These are phyloP conservation scores for Alisma plantagoaquatica DNA, from an alignment of 106 monocot species.

Conservation along the genomic window DNA sequence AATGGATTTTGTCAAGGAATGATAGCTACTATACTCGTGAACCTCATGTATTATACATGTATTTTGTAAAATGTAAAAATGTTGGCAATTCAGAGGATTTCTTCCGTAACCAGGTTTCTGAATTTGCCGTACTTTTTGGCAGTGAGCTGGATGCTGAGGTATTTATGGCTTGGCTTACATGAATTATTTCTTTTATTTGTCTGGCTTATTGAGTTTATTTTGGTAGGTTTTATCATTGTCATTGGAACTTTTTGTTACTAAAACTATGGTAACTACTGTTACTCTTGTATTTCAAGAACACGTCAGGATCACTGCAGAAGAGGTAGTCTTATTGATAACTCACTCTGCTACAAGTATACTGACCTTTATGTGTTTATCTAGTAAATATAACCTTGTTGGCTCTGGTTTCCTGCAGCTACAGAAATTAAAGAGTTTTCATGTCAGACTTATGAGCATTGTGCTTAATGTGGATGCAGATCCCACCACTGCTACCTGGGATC, in stretches of 20 bases:
- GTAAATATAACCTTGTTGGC: neutral
- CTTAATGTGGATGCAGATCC: conserved; percentile 99
- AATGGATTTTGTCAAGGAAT: conserved; percentile 79
- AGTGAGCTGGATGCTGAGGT: conserved; percentile 97
- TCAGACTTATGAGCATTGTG: conserved; percentile 98
- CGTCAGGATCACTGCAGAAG: conserved; percentile 32
- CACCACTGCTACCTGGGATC: conserved; percentile 91
- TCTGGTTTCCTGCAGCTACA: neutral
- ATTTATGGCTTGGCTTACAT: neutral
- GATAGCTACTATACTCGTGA: conserved; percentile 24
- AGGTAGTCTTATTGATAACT: neutral
- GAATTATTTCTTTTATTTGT: neutral
- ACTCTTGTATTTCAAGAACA: conserved; percentile 74
- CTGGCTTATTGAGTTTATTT: neutral
- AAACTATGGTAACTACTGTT: conserved; percentile 85
- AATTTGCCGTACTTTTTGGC: conserved; percentile 89
- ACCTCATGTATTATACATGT: conserved; percentile 55
- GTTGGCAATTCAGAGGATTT: conserved; percentile 71
- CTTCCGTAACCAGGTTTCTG: conserved; percentile 73
- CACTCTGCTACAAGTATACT: neutral
- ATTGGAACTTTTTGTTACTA: conserved; percentile 99
- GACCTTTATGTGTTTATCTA: neutral
- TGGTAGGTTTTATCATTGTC: conserved; percentile 92
- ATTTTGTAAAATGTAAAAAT: conserved; percentile 61
- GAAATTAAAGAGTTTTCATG: conserved; percentile 81